These are phyloP conservation scores for Wickerhamomyces sp. DNA, from an alignment of 1,139 yeast genomes.

Conservation along the genomic window DNA sequence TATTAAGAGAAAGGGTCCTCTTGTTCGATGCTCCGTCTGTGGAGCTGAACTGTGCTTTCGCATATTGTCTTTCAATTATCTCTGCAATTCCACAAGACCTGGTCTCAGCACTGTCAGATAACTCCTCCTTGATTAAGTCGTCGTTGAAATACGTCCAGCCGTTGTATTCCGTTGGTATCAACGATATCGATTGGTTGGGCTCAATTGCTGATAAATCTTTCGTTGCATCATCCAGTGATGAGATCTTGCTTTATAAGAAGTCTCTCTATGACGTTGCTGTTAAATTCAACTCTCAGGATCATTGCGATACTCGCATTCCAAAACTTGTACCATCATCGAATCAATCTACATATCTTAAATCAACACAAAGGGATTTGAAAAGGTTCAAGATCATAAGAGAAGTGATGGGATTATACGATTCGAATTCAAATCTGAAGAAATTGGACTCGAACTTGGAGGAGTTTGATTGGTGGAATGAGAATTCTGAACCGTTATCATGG, in stretches of 20 bases:
- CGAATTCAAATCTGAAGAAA: slow-evolving; percentile 13
- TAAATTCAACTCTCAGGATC: slow-evolving; percentile 29
- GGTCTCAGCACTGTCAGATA: slow-evolving; percentile 18
- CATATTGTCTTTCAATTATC: slow-evolving; percentile 43
- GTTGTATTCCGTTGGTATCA: slow-evolving; percentile 60
- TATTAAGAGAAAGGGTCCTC: slow-evolving; percentile 57
- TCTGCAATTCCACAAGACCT: slow-evolving; percentile 41
- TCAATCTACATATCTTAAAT: slow-evolving; percentile 21
- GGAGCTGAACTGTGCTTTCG: slow-evolving; percentile 39
- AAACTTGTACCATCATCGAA: slow-evolving; percentile 17
- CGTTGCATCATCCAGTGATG: slow-evolving; percentile 71
- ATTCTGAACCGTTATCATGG: slow-evolving; percentile 55
- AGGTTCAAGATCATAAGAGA: slow-evolving; percentile 27
- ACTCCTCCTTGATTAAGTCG: slow-evolving; percentile 22
- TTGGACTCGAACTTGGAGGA: slow-evolving; percentile 21
- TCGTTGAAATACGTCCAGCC: slow-evolving; percentile 38
- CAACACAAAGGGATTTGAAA: slow-evolving; percentile 34
- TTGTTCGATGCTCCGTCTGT: slow-evolving; percentile 44
- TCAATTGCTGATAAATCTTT: slow-evolving; percentile 24
- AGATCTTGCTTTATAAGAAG: slow-evolving; percentile 51
- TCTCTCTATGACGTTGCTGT: slow-evolving; percentile 51
- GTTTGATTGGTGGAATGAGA: slow-evolving; percentile 42
- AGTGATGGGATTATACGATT: slow-evolving; percentile 25
- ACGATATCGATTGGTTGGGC: slow-evolving; percentile 39
- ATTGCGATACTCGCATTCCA: slow-evolving; percentile 20